phyloP scores from a whole-genome alignment of 2,329 filamentous ascomycete genomes.

The Claviceps cyperi region DNA sequence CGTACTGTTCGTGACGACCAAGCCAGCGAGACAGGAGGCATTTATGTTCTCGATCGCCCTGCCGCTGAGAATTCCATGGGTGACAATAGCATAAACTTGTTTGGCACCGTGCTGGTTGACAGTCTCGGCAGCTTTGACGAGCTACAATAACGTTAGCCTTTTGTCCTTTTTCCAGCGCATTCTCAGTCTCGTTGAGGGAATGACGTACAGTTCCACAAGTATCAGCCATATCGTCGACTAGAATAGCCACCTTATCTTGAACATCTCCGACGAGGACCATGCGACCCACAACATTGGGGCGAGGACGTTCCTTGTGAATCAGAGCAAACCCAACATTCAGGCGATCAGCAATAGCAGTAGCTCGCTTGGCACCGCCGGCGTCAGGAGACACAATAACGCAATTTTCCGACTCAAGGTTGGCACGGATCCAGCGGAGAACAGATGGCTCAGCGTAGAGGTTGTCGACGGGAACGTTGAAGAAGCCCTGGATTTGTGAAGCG shows the following conservation, averaged over 20 bases:
- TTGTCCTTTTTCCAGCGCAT: neutral
- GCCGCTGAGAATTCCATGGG: conserved; percentile 80
- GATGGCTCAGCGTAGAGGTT: conserved; percentile 90
- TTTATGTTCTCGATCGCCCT: conserved; percentile 81
- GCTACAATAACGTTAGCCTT: conserved; percentile 13
- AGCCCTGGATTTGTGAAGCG: conserved; percentile 85
- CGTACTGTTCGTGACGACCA: conserved; percentile 77
- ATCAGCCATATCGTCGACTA: conserved; percentile 97
- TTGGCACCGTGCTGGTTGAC: conserved; percentile 76
- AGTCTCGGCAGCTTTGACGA: conserved; percentile 73
- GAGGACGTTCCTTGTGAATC: conserved; percentile 90
- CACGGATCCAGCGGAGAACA: conserved; percentile 78
- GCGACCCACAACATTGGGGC: conserved; percentile 72
- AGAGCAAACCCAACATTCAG: conserved; percentile 83
- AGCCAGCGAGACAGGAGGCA: conserved; percentile 55
- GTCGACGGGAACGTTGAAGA: conserved; percentile 69
- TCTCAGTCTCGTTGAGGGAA: neutral
- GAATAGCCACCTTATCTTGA: conserved; percentile 77
- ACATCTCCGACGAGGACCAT: conserved; percentile 95
- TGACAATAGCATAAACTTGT: conserved; percentile 88
- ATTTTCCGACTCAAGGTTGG: conserved; percentile 68
- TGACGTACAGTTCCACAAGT: conserved; percentile 61
- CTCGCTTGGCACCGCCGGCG: conserved; percentile 86
- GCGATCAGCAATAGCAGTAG: conserved; percentile 83
- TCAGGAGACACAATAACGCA: conserved; percentile 92